Evolutionary conservation across 306 rosid species (phyloP), one percentile per base, ranked within the genome.

Genomic region (Lablab purpureus): DNA sequence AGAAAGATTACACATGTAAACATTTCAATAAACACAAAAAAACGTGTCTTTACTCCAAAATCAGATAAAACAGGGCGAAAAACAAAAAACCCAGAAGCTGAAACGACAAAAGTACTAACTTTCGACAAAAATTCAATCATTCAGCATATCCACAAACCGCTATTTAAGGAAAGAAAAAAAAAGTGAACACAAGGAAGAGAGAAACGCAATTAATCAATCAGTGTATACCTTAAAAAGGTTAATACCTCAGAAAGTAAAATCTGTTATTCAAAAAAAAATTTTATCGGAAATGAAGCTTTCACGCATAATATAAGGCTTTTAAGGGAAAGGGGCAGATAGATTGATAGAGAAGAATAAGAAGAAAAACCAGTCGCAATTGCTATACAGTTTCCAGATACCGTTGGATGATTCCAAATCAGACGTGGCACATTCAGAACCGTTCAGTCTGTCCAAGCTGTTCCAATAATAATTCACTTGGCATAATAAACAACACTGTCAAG

Each of bases 181-280:
- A 23, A 28, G 7, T 32, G 8, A 50, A 10, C 66, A 10, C 18
- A 15, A 30, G 5, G 27, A 13, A 67, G 0, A 22, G 12, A 64
- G 8, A 72, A 81, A 10, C 27, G 67, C 28, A 23, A 37, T 36
- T 18, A 59, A 86, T 43, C 32, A 74, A 70, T 22, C 14, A 43
- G 55, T n/a, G 70, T 49, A 81, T 80, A 84, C 88, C 86, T 81
- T 76, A 54, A 67, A 73, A 67, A 36, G 80, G 83, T 14, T 46
- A 80, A 65, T 72, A 36, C 4, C 81, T 49, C 52, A 7, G 64
- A 71, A 77, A 68, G 54, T 10, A 71, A 81, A 62, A 54, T 14
- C 41, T 43, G 22, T 25, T 58, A 40, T 66, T 43, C 59, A 62
- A 76, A 79, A 62, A 76, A 79, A 28, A 18, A 62, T 74, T 18